Conservation (phyloP, 345 rosid species). For the Salix viminalis region DNA sequence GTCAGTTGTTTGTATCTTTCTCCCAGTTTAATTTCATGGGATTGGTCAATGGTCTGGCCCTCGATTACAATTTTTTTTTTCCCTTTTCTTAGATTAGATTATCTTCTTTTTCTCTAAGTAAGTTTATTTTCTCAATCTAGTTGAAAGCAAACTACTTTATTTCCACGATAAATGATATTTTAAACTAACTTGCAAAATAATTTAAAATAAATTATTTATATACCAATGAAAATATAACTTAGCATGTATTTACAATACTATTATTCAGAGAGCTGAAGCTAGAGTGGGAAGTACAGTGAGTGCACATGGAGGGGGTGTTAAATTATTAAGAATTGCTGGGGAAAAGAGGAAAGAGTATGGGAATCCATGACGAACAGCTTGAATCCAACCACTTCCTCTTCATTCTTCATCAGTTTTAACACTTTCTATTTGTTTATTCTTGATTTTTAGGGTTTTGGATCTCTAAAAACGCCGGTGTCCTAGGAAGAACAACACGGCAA, state of each 20-base stretch:
- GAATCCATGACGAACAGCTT: constrained; percentile 22
- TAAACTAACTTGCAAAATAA: too few relatives aligned
- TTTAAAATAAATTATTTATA: too few relatives aligned
- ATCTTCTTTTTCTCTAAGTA: background rate
- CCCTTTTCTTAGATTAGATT: background rate
- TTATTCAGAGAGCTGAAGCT: background rate
- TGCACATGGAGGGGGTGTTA: constrained; percentile 18
- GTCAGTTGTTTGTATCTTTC: too few relatives aligned
- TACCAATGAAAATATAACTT: too few relatives aligned
- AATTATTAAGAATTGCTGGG: background rate
- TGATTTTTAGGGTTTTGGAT: constrained; percentile 7
- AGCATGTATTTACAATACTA: too few relatives aligned
- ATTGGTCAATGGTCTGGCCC: background rate
- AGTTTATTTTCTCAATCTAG: too few relatives aligned
- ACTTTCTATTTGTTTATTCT: background rate
- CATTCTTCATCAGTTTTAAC: background rate
- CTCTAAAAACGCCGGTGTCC: constrained; percentile 19
- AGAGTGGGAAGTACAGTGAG: background rate
- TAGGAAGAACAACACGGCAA: constrained; percentile 4
- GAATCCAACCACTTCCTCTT: constrained; percentile 18
- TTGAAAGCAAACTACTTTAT: too few relatives aligned
- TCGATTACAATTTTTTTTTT: background rate
- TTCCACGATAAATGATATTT: too few relatives aligned
- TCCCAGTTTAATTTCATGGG: too few relatives aligned
- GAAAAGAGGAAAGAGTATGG: background rate